Percentiles rank a stretch among this genome's conserved stretches.
phyloP scores from a whole-genome alignment of 768 basidiomycete genomes.

The Glaciozyma martinii region DNA sequence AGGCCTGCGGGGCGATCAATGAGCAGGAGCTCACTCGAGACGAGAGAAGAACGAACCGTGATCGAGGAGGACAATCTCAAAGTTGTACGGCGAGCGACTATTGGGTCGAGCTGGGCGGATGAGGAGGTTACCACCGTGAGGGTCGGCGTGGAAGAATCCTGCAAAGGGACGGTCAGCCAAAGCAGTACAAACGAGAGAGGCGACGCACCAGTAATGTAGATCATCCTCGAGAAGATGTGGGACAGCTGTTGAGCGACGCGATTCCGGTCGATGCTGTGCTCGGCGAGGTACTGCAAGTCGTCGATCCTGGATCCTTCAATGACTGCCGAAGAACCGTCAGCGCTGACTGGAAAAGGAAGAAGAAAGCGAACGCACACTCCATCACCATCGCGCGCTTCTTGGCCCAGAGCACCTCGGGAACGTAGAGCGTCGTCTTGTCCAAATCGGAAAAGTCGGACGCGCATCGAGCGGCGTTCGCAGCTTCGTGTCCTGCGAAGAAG shows the following conservation, averaged over 20 bases:
- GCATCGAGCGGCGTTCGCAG: conserved; percentile 67
- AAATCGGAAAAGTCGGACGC: conserved; percentile 59
- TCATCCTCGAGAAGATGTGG: conserved; percentile 87
- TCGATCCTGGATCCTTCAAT: conserved; percentile 75
- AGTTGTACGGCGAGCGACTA: conserved; percentile 79
- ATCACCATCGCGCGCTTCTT: conserved; percentile 80
- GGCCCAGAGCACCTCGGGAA: conserved; percentile 66
- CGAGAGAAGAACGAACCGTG: conserved; percentile 48
- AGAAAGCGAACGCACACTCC: conserved; percentile 54
- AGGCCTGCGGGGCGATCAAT: conserved; percentile 42
- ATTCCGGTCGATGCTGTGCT: conserved; percentile 80
- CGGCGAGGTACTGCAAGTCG: conserved; percentile 70
- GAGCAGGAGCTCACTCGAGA: neutral
- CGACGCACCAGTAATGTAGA: conserved; percentile 77
- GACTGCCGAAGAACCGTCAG: conserved; percentile 18
- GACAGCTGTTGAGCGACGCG: conserved; percentile 83
- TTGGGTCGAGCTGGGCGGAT: conserved; percentile 61
- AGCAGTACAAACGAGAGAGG: conserved; percentile 45
- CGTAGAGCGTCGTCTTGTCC: conserved; percentile 66
- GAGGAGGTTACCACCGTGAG: conserved; percentile 65
- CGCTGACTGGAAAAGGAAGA: neutral
- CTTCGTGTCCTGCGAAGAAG: conserved; percentile 56
- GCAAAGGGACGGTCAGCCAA: neutral
- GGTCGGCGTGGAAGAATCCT: conserved; percentile 33
- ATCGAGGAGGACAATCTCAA: conserved; percentile 89